Percentiles rank a stretch among this genome's conserved stretches.
Conservation (phyloP, 805 yeast species). For the Tetrapisispora nanseiensis region DNA sequence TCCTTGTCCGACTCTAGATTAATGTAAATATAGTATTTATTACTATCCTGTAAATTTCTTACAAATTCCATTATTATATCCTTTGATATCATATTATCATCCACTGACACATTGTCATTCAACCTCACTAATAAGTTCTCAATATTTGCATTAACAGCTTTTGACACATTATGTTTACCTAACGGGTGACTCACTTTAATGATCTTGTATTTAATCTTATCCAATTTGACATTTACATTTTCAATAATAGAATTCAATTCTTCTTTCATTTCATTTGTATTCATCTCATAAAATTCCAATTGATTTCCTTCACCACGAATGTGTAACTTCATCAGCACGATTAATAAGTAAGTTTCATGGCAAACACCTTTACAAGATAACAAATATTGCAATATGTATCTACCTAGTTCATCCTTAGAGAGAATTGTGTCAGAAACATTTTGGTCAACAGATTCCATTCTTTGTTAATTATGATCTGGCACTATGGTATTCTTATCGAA, state of each 20-base stretch:
- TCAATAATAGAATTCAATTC: conserved; percentile 5
- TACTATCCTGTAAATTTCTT: conserved; percentile 7
- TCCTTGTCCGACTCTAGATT: conserved; percentile 19
- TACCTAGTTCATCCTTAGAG: not conserved
- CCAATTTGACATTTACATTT: conserved; percentile 17
- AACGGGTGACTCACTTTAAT: conserved; percentile 14
- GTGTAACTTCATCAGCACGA: conserved; percentile 12
- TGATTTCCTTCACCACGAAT: not conserved
- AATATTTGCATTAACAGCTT: not conserved
- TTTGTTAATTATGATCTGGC: too few species aligned
- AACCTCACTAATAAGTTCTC: not conserved
- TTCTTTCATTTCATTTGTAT: not conserved
- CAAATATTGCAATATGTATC: conserved; percentile 17
- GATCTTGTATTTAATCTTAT: conserved; percentile 16
- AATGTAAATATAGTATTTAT: conserved; percentile 20
- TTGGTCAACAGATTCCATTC: not conserved
- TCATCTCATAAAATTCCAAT: not conserved
- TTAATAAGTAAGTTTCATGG: conserved; percentile 16
- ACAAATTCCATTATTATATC: not conserved
- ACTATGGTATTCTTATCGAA: too few species aligned
- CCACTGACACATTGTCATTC: not conserved
- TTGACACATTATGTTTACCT: conserved; percentile 15
- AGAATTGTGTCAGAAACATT: too few species aligned
- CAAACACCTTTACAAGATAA: conserved; percentile 19
- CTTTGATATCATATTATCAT: not conserved